Conservation (phyloP, 176 grass and related monocot genomes). For the Phragmites australis region DNA sequence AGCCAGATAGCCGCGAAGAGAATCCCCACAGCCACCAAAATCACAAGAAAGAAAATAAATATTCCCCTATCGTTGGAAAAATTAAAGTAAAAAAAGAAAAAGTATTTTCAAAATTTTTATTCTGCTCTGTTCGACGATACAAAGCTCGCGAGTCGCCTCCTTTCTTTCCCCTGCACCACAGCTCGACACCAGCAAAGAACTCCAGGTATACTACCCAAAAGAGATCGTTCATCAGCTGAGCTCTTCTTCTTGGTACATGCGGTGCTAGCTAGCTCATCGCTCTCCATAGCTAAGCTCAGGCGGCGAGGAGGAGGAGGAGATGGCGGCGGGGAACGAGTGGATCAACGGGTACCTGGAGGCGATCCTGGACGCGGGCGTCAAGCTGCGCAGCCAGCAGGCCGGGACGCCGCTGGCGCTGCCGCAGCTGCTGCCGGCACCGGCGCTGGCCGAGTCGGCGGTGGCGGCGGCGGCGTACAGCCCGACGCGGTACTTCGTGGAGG, state of each 20-base stretch:
- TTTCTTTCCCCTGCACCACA: background rate
- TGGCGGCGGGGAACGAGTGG: slow-evolving; percentile 82
- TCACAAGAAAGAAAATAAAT: background rate
- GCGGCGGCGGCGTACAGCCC: slow-evolving; percentile 56
- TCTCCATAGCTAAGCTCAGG: background rate
- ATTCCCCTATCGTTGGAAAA: background rate
- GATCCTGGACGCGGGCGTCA: slow-evolving; percentile 71
- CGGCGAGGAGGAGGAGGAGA: background rate
- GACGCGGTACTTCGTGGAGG: slow-evolving; percentile 92
- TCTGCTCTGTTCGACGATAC: background rate
- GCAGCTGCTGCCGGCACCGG: slow-evolving; percentile 33
- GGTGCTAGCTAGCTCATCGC: background rate
- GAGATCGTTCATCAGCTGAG: background rate
- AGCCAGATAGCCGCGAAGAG: background rate
- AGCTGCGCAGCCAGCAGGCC: slow-evolving; percentile 37
- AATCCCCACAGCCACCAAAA: slow-evolving; percentile 8
- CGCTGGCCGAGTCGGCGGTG: slow-evolving; percentile 20
- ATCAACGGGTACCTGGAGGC: slow-evolving; percentile 96
- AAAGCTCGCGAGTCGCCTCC: background rate
- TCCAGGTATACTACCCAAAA: background rate
- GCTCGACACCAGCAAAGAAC: background rate
- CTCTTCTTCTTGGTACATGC: background rate
- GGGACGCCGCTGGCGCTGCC: slow-evolving; percentile 40
- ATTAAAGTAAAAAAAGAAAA: background rate
- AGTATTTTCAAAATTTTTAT: too few relatives aligned